A percentile compares a stretch with the other conserved stretches of the same genome.
These are phyloP conservation scores for Fusarium stilboides DNA, from an alignment of 2,329 filamentous ascomycete genomes.

Conservation along the genomic window DNA sequence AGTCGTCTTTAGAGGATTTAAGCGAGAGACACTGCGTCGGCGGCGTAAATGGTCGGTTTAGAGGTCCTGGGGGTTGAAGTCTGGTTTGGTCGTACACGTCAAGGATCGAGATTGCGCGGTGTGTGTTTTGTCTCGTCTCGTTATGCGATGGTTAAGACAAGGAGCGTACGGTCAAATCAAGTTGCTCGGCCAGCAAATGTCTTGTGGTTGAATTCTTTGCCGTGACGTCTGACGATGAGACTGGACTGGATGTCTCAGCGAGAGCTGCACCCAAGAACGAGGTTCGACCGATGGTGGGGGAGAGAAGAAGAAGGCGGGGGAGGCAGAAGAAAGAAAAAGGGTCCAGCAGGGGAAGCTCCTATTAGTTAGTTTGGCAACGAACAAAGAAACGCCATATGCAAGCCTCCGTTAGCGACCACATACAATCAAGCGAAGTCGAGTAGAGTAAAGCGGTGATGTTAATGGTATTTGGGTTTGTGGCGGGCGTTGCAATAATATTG, in stretches of 20 bases:
- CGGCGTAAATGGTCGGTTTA: slow-evolving; percentile 21
- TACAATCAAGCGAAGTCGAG: neutral
- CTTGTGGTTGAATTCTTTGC: neutral
- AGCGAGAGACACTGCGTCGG: slow-evolving; percentile 41
- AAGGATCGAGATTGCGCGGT: slow-evolving; percentile 26
- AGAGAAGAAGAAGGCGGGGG: slow-evolving; percentile 21
- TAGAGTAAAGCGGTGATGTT: neutral
- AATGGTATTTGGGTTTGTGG: slow-evolving; percentile 28
- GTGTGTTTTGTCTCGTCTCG: slow-evolving; percentile 23
- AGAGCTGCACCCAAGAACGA: slow-evolving; percentile 8
- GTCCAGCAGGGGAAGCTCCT: slow-evolving; percentile 10
- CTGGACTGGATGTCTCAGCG: neutral
- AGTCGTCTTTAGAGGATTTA: slow-evolving; percentile 19
- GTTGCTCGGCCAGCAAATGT: slow-evolving; percentile 27
- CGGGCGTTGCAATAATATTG: slow-evolving; percentile 30
- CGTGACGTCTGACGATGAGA: neutral
- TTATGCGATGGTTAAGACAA: slow-evolving; percentile 5
- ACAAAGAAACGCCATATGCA: slow-evolving; percentile 17
- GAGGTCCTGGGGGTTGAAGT: slow-evolving; percentile 7
- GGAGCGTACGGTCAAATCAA: slow-evolving; percentile 1
- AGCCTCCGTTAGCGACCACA: neutral
- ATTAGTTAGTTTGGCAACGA: neutral
- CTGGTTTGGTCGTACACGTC: slow-evolving; percentile 15
- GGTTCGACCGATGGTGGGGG: slow-evolving; percentile 31
- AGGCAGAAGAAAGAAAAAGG: slow-evolving; percentile 29